Percentiles rank a stretch among this genome's conserved stretches.
phyloP scores from a whole-genome alignment of 352 stramenopile species.

The Phytophthora hibernalis region DNA sequence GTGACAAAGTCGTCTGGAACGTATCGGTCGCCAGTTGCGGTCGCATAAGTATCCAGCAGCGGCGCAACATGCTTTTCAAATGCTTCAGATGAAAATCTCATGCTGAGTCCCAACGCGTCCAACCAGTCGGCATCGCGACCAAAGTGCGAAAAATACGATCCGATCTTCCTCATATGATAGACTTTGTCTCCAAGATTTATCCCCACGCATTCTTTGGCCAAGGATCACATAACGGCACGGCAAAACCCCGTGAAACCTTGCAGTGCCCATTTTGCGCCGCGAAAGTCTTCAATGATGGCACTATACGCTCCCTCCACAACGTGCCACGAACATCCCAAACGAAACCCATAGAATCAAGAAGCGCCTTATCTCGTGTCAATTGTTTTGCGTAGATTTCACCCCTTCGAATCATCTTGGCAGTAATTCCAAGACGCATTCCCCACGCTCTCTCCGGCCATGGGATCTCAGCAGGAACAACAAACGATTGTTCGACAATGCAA shows the following conservation, averaged over 20 bases:
- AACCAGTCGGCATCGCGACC: neutral
- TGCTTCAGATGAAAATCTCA: neutral
- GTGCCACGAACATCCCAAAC: constrained; percentile 38
- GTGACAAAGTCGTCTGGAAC: constrained; percentile 1
- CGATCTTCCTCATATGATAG: neutral
- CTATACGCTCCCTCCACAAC: constrained; percentile 43
- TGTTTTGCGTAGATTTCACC: constrained; percentile 37
- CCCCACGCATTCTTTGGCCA: neutral
- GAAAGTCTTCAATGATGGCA: constrained; percentile 47
- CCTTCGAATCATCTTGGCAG: constrained; percentile 44
- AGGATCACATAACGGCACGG: neutral
- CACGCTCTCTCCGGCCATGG: constrained; percentile 44
- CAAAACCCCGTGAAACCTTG: constrained; percentile 8
- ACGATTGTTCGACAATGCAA: constrained; percentile 35
- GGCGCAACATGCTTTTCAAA: neutral
- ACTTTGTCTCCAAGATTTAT: neutral
- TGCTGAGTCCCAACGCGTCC: neutral
- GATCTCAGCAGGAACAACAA: constrained; percentile 30
- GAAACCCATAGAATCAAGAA: constrained; percentile 47
- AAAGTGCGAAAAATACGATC: neutral
- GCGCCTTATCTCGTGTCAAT: constrained; percentile 41
- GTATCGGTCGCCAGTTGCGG: neutral
- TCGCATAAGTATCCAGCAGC: neutral
- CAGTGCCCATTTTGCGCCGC: constrained; percentile 36
- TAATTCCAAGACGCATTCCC: constrained; percentile 38